Conservation (phyloP, 495 filamentous ascomycete species). For the Neurospora intermedia region DNA sequence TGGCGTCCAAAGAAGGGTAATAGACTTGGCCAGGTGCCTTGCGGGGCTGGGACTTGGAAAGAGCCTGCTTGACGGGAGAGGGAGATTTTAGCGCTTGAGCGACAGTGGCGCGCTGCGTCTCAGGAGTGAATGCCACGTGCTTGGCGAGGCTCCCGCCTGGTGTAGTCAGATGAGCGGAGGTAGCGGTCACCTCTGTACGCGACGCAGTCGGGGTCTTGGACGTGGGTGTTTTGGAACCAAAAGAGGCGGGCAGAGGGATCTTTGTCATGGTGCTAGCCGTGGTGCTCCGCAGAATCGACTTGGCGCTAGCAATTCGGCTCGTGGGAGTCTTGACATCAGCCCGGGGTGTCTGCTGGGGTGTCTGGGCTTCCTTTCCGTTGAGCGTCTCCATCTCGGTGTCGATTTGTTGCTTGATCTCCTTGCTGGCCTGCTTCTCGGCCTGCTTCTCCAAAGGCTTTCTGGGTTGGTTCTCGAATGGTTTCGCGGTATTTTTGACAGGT, state of each 20-base stretch:
- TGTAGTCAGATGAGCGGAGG: slow-evolving; percentile 35
- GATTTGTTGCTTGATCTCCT: background rate
- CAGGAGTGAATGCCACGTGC: slow-evolving; percentile 38
- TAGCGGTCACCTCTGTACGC: slow-evolving; percentile 32
- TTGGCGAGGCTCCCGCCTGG: slow-evolving; percentile 35
- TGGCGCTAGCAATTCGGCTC: slow-evolving; percentile 37
- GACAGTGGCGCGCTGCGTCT: slow-evolving; percentile 25
- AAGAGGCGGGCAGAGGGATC: slow-evolving; percentile 27
- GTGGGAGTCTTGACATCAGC: slow-evolving; percentile 25
- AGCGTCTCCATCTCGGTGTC: background rate
- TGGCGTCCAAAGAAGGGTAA: slow-evolving; percentile 25
- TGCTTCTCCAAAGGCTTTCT: background rate
- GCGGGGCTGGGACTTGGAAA: slow-evolving; percentile 24
- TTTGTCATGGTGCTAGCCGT: slow-evolving; percentile 24
- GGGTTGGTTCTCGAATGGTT: background rate
- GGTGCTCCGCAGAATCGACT: slow-evolving; percentile 36
- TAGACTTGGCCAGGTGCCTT: slow-evolving; percentile 21
- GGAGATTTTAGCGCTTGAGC: slow-evolving; percentile 28
- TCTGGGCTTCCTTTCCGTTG: slow-evolving; percentile 2
- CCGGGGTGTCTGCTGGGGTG: slow-evolving; percentile 8
- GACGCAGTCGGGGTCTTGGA: slow-evolving; percentile 22
- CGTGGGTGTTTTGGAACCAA: slow-evolving; percentile 24
- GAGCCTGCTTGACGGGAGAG: slow-evolving; percentile 37
- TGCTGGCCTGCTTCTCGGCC: slow-evolving; percentile 11
- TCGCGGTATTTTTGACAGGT: slow-evolving; percentile 9